Base-by-base conservation (phyloP, 129 eudicot species). In the Flaveria sonorensis region DNA sequence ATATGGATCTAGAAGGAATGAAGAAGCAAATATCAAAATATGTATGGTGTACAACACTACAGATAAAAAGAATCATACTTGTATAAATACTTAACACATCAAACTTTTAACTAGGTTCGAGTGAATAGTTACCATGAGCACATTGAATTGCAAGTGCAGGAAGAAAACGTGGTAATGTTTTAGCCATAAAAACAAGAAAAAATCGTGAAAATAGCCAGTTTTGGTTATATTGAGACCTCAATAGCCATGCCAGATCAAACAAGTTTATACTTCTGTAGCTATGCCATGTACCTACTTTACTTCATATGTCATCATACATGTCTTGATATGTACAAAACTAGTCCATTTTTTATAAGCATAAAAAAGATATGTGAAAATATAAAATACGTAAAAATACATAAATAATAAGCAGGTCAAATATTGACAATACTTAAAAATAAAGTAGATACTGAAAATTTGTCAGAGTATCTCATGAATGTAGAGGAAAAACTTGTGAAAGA, bases 1-100 rank as follows among this genome's bases (percentile, higher is more conserved):
- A 67, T 42, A 68, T 7, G 13, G 18, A 86, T 87, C 93, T 88
- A 77, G 18, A 26, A 64, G 10, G 6, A 74, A 75, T 15, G 23
- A 72, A 45, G 24, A 59, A 55, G 18, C 13, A 42, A 60, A 36
- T 68, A 55, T 74, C 74, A 61, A 60, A 48, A n/a, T 4, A 26
- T 2, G 23, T 7, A 36, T 45, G 50, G 50, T 1, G 15, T 50
- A 19, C 26, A 61, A 7, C 5, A 36, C 36, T 36, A 36, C 40
- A 36, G 15, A 63, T n/a, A 36, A 15, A 0, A 47, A 56, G 15
- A 52, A 23, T 7, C 30, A 28, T 16, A 7, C 66, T 20, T 19
- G 10, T 1, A 4, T 55, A 36, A 13, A 71, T 10, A 18, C 14
- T 53, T 28, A 16, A n/a, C n/a, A 53, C 39, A 36, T 36, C 28